These are phyloP conservation scores for Botrytis byssoidea DNA, from an alignment of 2,329 filamentous ascomycete genomes.

Conservation along the genomic window DNA sequence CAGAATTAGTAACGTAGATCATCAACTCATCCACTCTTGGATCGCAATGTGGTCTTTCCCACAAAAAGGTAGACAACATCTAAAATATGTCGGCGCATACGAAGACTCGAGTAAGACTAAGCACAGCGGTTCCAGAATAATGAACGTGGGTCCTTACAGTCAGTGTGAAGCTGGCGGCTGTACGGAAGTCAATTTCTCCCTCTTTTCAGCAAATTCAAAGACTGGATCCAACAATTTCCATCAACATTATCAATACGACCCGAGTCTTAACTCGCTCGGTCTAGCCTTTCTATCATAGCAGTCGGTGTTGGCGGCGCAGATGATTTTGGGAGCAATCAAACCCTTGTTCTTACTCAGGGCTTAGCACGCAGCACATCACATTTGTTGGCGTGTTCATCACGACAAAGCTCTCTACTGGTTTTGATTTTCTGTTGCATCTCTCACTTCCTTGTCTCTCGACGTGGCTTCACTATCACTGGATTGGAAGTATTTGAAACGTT, in stretches of 20 bases:
- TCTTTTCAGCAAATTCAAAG: not conserved
- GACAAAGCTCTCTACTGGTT: not conserved
- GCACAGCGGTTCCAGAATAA: not conserved
- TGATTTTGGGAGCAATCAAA: not conserved
- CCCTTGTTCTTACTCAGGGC: slow-evolving; percentile 1
- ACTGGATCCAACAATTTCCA: not conserved
- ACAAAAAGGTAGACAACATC: not conserved
- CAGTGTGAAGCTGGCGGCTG: not conserved
- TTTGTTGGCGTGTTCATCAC: not conserved
- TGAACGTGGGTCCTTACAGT: not conserved
- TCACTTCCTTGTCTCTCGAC: slow-evolving; percentile 8
- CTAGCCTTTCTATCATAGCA: not conserved
- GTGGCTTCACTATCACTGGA: not conserved
- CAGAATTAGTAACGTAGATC: slow-evolving; percentile 7
- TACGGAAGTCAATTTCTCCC: not conserved
- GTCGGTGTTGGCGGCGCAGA: not conserved
- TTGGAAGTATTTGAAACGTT: not conserved
- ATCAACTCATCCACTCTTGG: not conserved
- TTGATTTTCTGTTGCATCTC: not conserved
- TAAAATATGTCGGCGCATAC: not conserved
- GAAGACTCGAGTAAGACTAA: not conserved
- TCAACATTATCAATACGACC: not conserved
- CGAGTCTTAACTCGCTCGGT: not conserved
- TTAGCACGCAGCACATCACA: not conserved
- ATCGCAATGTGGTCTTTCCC: not conserved